Evolutionary conservation across 176 grass and related monocot species (phyloP), one percentile per base, ranked within the genome.

Genomic region (Pharus latifolius): DNA sequence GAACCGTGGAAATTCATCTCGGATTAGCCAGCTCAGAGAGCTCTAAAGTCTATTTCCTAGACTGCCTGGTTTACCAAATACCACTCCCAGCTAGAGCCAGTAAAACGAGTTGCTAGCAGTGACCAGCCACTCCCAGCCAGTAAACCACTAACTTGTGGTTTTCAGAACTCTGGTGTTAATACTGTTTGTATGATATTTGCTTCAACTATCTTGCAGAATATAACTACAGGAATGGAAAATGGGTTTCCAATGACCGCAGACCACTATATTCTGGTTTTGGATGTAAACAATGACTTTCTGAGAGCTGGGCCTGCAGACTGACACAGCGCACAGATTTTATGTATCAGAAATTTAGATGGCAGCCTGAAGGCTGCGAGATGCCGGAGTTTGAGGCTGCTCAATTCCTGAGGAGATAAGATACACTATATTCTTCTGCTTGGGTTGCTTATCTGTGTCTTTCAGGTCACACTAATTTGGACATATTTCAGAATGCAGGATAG

Each of bases 401-500:
- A 25, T 96, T 96, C 79, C 88, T 96, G 72, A 86, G 23, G 67
- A 96, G 65, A 72, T 80, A 40, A 20, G 26, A 59, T 60, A 51
- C 60, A 77, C 43, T 23, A 27, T 26, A 42, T 16, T 15, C 18
- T 35, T 49, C 77, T 46, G 51, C 42, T 76, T 37, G 46, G 67
- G n/a, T n/a, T n/a, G 69, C 6, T 65, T 37, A n/a, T n/a, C n/a
- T n/a, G n/a, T n/a, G n/a, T n/a, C n/a, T n/a, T n/a, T n/a, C n/a
- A n/a, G n/a, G n/a, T n/a, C n/a, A n/a, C n/a, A n/a, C n/a, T n/a
- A n/a, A n/a, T n/a, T n/a, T n/a, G n/a, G n/a, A n/a, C 54, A 41
- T 66, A 63, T 86, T 78, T 82, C 79, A 96, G 92, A 90, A 92
- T 96, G 92, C 82, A 96, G 85, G 85, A 78, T 75, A 96, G 91